Base-by-base conservation (phyloP, 2,329 filamentous ascomycete genomes). In the Hypoxylon sp. region DNA sequence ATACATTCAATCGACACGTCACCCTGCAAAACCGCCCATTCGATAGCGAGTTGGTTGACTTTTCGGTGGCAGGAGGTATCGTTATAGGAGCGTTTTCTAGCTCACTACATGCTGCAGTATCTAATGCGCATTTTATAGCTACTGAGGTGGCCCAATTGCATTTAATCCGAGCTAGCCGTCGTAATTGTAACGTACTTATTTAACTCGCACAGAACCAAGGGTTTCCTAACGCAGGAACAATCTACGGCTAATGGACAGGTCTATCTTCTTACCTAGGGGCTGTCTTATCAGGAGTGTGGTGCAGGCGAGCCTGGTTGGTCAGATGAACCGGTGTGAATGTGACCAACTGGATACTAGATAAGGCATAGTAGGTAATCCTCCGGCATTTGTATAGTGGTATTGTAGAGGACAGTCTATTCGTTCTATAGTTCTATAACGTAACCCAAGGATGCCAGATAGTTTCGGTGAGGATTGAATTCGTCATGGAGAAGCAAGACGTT, bases 151-250 rank as follows among this genome's bases (percentile, higher is more conserved):
- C 24, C 68, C 68, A 70, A 70, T 70, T 39, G 60, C 58, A 68
- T 65, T 65, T 48, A 56, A 68, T 65, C 68, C 68, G 68, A 57
- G 65, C 31, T 68, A 63, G 62, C 68, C 68, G 68, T 68, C 33
- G 35, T 47, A 68, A 65, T 68, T 63, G 59, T 51, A 64, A 65
- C 48, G 53, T 46, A 50, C 47, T 6, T 31, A 31, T 1, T 44
- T 47, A 42, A 51, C 33, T 60, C 47, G 58, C 51, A 58, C 63
- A 50, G 14, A 48, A 62, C 51, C 58, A 58, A 17, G 57, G n/a
- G 39, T 52, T 61, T 62, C 64, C 63, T 57, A 70, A 71, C 63
- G 61, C 64, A 71, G 70, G 70, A 65, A 70, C 69, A 70, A 65
- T 70, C 55, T 58, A 62, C 51, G 29, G 55, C 19, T 37, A 31